phyloP scores from a whole-genome alignment of 495 filamentous ascomycete species.

The Xylaria intraflava region DNA sequence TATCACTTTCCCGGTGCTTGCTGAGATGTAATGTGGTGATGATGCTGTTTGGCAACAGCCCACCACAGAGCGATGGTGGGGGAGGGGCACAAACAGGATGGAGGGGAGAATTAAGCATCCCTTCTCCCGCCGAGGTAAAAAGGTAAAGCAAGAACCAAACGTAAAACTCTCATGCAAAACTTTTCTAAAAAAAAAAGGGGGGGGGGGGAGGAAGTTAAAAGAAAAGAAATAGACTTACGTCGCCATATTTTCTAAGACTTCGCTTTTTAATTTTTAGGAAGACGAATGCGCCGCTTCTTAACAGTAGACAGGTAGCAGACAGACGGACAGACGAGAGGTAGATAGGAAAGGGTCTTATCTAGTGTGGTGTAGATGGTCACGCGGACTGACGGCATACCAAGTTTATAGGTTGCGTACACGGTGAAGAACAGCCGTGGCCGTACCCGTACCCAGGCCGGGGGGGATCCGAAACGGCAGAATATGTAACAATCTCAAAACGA shows the following conservation, averaged over 20 bases:
- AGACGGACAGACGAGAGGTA: neutral
- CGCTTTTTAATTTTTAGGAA: neutral
- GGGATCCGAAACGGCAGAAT: no score
- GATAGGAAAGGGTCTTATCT: no score
- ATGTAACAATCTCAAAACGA: no score
- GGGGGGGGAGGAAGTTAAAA: neutral
- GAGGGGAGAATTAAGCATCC: neutral
- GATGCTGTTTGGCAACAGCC: neutral
- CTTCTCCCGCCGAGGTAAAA: neutral
- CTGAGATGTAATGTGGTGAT: neutral
- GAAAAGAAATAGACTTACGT: constrained; percentile 6
- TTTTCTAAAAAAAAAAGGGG: no score
- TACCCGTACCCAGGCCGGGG: no score
- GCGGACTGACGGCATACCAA: no score
- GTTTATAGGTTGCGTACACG: no score
- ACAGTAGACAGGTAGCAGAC: neutral
- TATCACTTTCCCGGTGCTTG: neutral
- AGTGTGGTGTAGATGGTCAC: no score
- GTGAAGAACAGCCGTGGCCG: no score
- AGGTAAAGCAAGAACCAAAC: neutral
- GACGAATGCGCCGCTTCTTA: no score
- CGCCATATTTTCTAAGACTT: constrained; percentile 1
- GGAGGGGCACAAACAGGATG: constrained; percentile 2
- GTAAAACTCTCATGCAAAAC: no score
- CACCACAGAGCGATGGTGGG: constrained; percentile 1